Evolutionary conservation across 1,139 yeast species (phyloP), one percentile per base, ranked within the genome.

Genomic region (Wickerhamomyces sp.): DNA sequence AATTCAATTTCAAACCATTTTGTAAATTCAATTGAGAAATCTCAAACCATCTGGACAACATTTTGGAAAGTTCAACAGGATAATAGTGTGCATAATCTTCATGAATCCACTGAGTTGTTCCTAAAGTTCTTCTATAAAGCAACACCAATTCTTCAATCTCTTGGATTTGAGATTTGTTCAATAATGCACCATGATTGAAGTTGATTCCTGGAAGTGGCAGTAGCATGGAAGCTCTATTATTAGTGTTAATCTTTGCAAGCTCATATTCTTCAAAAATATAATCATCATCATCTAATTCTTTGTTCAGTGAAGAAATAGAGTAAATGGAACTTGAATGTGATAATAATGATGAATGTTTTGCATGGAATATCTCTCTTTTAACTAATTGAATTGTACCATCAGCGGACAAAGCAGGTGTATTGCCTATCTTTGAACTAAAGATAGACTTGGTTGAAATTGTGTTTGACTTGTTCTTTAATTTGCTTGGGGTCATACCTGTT

Each of bases 371-470:
- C 49, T 72, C 72, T 58, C 81, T 69, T 31, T 72, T 69, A 18
- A 78, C 70, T 47, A 81, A 62, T 50, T 69, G 76, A 30, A 64
- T 61, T 47, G 51, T 58, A 51, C 49, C 57, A 58, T 50, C 62
- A 18, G 51, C 49, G 3, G 61, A 37, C 47, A 54, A 31, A 42
- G 53, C 36, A 7, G 36, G 14, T 1, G 42, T 5, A 23, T 27
- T 18, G 27, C 15, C 18, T 3, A n/a, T n/a, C n/a, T 32, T 29
- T 6, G 45, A 40, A 3, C 45, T 26, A 6, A 33, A 26, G 14
- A 37, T 37, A 3, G 45, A 30, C 10, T 15, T 13, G 8, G 32
- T 15, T 2, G 40, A 13, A n/a, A 33, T 43, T 18, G 34, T 39
- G 13, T 40, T 37, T 4, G 34, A 10, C 10, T 37, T 42, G 4